phyloP scores from a whole-genome alignment of 331 rosid genomes.

The Acacia pycnantha region DNA sequence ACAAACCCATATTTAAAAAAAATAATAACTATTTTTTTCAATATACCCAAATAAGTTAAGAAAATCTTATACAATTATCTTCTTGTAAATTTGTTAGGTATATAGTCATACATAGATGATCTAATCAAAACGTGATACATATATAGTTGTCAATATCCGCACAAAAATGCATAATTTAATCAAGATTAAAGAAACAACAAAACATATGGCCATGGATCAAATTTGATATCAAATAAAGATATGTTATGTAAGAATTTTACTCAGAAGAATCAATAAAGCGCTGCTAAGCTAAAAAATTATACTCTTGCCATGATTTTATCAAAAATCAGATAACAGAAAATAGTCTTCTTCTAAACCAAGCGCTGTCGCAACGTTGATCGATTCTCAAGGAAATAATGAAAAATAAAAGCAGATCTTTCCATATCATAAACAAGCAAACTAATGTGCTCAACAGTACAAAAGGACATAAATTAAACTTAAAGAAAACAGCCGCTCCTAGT shows the following conservation, averaged over 20 bases:
- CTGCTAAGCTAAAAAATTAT: background rate
- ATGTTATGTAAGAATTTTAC: background rate
- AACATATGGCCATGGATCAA: too few species aligned
- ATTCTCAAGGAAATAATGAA: background rate
- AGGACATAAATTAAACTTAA: slow-evolving; percentile 17
- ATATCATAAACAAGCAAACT: slow-evolving; percentile 19
- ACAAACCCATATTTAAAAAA: too few species aligned
- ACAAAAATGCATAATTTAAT: background rate
- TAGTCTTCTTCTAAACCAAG: background rate
- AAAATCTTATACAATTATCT: too few species aligned
- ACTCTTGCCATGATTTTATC: background rate
- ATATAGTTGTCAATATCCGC: background rate
- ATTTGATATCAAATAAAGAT: background rate
- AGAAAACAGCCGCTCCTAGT: slow-evolving; percentile 3
- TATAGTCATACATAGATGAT: too few species aligned
- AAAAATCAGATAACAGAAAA: background rate
- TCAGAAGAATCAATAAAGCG: background rate
- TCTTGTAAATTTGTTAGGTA: background rate
- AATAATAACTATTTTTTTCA: too few species aligned
- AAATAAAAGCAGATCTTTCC: background rate
- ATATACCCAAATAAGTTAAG: too few species aligned
- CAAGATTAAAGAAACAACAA: background rate
- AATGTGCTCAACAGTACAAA: slow-evolving; percentile 17
- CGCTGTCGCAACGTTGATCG: background rate
- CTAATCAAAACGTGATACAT: background rate